Evolutionary conservation across 805 yeast genomes (phyloP).

Genomic region (Ogataea pilisensis): DNA sequence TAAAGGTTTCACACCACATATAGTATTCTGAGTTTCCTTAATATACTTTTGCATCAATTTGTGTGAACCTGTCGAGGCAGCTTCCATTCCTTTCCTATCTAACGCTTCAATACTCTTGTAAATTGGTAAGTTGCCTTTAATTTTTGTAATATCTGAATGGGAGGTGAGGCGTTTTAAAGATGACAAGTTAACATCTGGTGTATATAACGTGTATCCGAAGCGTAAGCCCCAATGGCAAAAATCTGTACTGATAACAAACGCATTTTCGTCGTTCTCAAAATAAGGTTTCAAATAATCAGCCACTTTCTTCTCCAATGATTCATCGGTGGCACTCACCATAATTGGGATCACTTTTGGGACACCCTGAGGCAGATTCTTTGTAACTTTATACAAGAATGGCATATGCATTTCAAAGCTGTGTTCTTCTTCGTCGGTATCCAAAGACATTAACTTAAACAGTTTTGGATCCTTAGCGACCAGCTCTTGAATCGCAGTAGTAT

Average conservation of each 20-base stretch:
- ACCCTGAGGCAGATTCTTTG: constrained; percentile 28
- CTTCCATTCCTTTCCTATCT: constrained; percentile 67
- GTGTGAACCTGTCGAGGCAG: constrained; percentile 53
- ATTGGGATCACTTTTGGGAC: constrained; percentile 66
- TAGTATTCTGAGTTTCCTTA: constrained; percentile 71
- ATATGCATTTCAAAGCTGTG: constrained; percentile 95
- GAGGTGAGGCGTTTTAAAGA: constrained; percentile 11
- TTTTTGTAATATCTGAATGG: constrained; percentile 7
- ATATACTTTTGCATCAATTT: constrained; percentile 65
- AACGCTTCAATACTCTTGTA: constrained; percentile 68
- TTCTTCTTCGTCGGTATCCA: constrained; percentile 69
- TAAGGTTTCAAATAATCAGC: constrained; percentile 50
- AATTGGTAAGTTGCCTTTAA: constrained; percentile 40
- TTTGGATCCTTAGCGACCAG: constrained; percentile 34
- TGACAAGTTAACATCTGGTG: constrained; percentile 31
- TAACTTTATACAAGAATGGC: constrained; percentile 60
- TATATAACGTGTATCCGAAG: constrained; percentile 55
- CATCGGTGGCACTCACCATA: constrained; percentile 63
- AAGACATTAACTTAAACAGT: constrained; percentile 52
- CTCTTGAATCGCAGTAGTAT: constrained; percentile 38
- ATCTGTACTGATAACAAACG: constrained; percentile 82
- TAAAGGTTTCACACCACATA: constrained; percentile 89
- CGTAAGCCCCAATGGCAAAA: constrained; percentile 92
- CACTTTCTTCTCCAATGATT: constrained; percentile 38
- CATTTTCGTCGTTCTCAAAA: constrained; percentile 49